Conservation (phyloP, 148 eudicot species). For the Vaccinium macrocarpon region DNA sequence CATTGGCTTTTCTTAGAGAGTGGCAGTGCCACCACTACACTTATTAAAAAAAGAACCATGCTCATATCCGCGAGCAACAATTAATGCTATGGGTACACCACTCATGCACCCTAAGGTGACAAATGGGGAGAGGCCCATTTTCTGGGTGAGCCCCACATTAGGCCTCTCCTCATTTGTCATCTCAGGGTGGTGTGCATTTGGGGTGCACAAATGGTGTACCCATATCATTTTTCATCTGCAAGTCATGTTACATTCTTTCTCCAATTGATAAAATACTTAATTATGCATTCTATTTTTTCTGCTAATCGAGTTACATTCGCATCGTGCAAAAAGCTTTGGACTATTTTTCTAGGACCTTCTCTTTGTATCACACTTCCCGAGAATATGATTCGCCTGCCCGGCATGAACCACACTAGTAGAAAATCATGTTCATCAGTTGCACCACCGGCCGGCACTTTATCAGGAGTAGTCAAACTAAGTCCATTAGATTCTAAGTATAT, state of each 20-base stretch:
- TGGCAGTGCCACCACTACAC: conserved; percentile 21
- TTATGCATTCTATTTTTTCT: neutral
- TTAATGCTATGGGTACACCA: too few relatives aligned
- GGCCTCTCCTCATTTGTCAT: too few relatives aligned
- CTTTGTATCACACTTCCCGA: neutral
- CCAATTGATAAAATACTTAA: neutral
- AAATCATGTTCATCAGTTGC: neutral
- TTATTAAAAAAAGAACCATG: conserved; percentile 20
- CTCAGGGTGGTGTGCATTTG: too few relatives aligned
- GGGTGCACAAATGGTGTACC: too few relatives aligned
- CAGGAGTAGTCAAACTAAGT: neutral
- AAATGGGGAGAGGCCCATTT: too few relatives aligned
- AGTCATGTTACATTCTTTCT: neutral
- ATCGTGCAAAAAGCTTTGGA: neutral
- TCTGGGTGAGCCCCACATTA: too few relatives aligned
- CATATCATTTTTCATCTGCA: neutral
- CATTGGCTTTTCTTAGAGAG: conserved; percentile 22
- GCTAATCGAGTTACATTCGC: neutral
- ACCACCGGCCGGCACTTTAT: neutral
- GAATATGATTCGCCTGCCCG: neutral
- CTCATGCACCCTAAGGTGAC: too few relatives aligned
- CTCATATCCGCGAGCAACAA: conserved; percentile 9
- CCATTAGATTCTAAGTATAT: neutral
- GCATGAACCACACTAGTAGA: neutral
- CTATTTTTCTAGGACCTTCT: neutral